Evolutionary conservation across 495 filamentous ascomycete genomes (phyloP).

Genomic region (Aspergillus cristatus): DNA sequence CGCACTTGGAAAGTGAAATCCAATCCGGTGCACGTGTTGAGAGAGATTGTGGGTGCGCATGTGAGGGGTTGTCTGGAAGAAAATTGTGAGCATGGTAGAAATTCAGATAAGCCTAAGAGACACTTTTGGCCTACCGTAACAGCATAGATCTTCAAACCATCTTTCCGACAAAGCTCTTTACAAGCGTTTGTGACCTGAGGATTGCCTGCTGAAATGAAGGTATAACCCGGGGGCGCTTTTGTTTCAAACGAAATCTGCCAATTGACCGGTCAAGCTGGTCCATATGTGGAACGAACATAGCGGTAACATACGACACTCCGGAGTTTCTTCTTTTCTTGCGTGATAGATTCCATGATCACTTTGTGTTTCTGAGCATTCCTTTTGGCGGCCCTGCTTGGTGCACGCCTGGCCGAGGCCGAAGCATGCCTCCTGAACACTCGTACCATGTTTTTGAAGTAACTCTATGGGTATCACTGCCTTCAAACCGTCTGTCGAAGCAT

Average conservation of each 20-base stretch:
- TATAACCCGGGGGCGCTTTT: slow-evolving; percentile 64
- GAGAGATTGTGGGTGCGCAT: slow-evolving; percentile 43
- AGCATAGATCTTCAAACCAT: slow-evolving; percentile 59
- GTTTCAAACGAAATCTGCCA: slow-evolving; percentile 40
- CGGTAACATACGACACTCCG: slow-evolving; percentile 42
- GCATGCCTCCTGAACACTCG: slow-evolving; percentile 27
- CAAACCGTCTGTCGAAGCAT: slow-evolving; percentile 2
- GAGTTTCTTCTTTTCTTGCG: slow-evolving; percentile 52
- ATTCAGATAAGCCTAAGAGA: slow-evolving; percentile 2
- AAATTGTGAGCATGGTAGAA: slow-evolving; percentile 11
- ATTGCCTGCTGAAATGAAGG: slow-evolving; percentile 75
- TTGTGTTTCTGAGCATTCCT: slow-evolving; percentile 43
- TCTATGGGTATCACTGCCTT: too few relatives aligned
- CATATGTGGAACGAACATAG: slow-evolving; percentile 1
- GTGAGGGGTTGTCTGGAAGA: slow-evolving; percentile 35
- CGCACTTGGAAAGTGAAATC: slow-evolving; percentile 62
- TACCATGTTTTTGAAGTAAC: slow-evolving; percentile 24
- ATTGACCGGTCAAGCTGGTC: slow-evolving; percentile 13
- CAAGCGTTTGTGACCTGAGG: slow-evolving; percentile 64
- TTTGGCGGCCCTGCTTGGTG: slow-evolving; percentile 21
- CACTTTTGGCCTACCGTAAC: slow-evolving; percentile 57
- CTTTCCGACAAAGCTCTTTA: slow-evolving; percentile 68
- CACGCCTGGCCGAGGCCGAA: slow-evolving; percentile 25
- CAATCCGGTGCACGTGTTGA: slow-evolving; percentile 64
- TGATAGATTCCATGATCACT: slow-evolving; percentile 48